A percentile compares a stretch with the other conserved stretches of the same genome.
These are phyloP conservation scores for Colletotrichum zoysiae DNA, from an alignment of 2,329 filamentous ascomycete genomes.

Conservation along the genomic window DNA sequence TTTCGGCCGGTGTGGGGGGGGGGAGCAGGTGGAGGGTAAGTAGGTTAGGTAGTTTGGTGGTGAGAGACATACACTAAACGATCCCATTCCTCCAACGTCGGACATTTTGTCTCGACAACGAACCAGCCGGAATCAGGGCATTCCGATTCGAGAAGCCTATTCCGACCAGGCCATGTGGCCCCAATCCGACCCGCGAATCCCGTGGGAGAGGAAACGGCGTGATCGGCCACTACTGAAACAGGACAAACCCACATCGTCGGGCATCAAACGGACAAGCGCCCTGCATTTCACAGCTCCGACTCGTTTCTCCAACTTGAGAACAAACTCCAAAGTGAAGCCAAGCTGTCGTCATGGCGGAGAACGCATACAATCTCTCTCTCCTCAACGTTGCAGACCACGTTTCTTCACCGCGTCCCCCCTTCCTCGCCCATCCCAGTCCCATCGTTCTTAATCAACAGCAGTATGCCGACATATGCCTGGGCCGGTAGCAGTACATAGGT, in stretches of 20 bases:
- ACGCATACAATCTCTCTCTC: not conserved
- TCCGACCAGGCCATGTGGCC: not conserved
- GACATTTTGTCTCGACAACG: not conserved
- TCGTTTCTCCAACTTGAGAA: not conserved
- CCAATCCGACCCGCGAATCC: not conserved
- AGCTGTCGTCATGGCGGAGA: not conserved
- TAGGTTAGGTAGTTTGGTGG: not conserved
- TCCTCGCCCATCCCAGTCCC: not conserved
- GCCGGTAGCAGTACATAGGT: not conserved
- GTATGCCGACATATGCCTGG: not conserved
- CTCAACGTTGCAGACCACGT: not conserved
- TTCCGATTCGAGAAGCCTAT: not conserved
- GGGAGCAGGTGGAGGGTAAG: not conserved
- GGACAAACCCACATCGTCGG: not conserved
- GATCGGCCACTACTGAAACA: slow-evolving; percentile 5
- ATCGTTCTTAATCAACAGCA: not conserved
- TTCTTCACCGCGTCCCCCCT: not conserved
- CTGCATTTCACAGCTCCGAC: not conserved
- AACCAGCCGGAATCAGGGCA: not conserved
- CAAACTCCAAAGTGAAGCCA: not conserved
- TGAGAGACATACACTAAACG: not conserved
- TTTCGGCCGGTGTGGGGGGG: not conserved
- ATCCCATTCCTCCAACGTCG: not conserved
- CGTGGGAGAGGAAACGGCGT: not conserved
- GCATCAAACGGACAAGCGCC: not conserved